These are phyloP conservation scores for Cyberlindnera suaveolens DNA, from an alignment of 805 yeast genomes.

Conservation along the genomic window DNA sequence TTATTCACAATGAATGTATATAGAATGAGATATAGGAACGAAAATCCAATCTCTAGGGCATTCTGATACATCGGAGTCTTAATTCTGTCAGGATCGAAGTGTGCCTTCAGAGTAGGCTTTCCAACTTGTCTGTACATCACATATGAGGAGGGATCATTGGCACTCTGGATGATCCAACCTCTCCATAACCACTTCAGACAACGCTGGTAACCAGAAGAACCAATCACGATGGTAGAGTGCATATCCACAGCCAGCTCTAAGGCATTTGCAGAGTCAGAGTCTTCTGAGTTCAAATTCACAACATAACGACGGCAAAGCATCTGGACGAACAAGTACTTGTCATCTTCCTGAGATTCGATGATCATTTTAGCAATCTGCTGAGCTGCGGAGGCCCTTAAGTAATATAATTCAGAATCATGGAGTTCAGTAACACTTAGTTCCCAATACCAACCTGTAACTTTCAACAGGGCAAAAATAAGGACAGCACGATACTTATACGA, in stretches of 20 bases:
- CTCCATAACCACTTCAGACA: slow-evolving; percentile 90
- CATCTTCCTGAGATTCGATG: slow-evolving; percentile 52
- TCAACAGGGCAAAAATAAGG: slow-evolving; percentile 62
- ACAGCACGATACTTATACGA: slow-evolving; percentile 61
- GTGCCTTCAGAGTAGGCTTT: slow-evolving; percentile 47
- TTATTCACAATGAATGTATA: slow-evolving; percentile 62
- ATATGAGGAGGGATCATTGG: slow-evolving; percentile 61
- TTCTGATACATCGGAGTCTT: slow-evolving; percentile 84
- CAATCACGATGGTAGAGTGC: slow-evolving; percentile 72
- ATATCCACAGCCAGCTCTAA: slow-evolving; percentile 81
- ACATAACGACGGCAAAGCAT: slow-evolving; percentile 73
- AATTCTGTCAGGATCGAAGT: slow-evolving; percentile 77
- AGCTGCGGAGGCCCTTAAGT: slow-evolving; percentile 60
- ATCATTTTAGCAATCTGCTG: slow-evolving; percentile 64
- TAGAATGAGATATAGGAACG: slow-evolving; percentile 53
- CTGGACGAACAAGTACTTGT: slow-evolving; percentile 59
- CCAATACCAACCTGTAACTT: slow-evolving; percentile 76
- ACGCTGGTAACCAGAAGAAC: slow-evolving; percentile 77
- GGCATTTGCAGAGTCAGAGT: slow-evolving; percentile 63
- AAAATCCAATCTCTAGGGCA: slow-evolving; percentile 58
- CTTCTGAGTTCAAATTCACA: slow-evolving; percentile 56
- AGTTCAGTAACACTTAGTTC: slow-evolving; percentile 52
- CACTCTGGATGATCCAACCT: slow-evolving; percentile 84
- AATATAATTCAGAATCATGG: slow-evolving; percentile 59
- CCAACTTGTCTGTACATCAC: slow-evolving; percentile 56